Percentiles rank a stretch among this genome's conserved stretches.
These are phyloP conservation scores for Venturia oleaginea DNA, from an alignment of 2,329 filamentous ascomycete genomes.

Conservation along the genomic window DNA sequence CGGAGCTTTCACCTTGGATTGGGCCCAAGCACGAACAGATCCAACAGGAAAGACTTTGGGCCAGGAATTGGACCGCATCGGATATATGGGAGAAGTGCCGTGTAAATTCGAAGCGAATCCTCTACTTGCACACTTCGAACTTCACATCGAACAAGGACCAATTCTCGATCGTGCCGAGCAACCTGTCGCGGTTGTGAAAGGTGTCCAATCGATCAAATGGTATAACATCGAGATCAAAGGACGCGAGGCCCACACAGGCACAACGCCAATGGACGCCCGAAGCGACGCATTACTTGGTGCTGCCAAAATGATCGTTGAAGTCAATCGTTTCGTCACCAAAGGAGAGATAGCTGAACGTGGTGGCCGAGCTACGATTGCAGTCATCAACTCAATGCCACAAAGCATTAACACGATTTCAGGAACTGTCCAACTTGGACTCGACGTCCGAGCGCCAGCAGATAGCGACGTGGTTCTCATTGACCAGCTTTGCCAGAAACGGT, in stretches of 20 bases:
- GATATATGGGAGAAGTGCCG: constrained; percentile 24
- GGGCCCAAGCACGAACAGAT: constrained; percentile 23
- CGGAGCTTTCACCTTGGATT: constrained; percentile 18
- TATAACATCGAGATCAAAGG: constrained; percentile 25
- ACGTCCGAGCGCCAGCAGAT: background rate
- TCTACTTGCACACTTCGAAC: constrained; percentile 21
- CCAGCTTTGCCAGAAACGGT: background rate
- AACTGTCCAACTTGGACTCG: constrained; percentile 5
- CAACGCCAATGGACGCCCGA: constrained; percentile 12
- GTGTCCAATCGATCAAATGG: constrained; percentile 22
- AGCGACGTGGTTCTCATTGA: constrained; percentile 6
- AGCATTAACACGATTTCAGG: constrained; percentile 12
- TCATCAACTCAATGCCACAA: constrained; percentile 12
- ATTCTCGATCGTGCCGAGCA: constrained; percentile 18
- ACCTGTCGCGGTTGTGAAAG: constrained; percentile 19
- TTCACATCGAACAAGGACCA: constrained; percentile 21
- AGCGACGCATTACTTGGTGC: constrained; percentile 10
- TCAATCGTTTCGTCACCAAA: constrained; percentile 8
- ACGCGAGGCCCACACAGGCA: constrained; percentile 23
- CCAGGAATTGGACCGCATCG: constrained; percentile 23
- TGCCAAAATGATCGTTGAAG: constrained; percentile 3
- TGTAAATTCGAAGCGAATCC: constrained; percentile 19
- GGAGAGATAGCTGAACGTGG: constrained; percentile 2
- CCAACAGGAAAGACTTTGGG: constrained; percentile 20
- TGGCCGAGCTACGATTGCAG: constrained; percentile 12